Evolutionary conservation across 257 asterid species (phyloP).

Genomic region (Cordia subcordata): DNA sequence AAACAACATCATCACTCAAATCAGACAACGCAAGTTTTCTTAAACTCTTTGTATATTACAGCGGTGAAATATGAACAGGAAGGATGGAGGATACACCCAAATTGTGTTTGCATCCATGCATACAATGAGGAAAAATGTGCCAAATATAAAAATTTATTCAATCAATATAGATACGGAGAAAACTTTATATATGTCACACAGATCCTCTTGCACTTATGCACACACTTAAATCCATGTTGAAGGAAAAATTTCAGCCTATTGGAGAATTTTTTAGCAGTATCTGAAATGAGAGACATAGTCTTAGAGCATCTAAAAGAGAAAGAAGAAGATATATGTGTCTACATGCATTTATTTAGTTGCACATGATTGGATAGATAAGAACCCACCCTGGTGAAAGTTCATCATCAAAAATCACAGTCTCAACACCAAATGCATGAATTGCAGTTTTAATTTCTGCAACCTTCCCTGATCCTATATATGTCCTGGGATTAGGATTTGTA

Average conservation of each 20-base stretch:
- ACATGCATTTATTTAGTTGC: no score
- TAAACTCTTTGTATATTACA: not conserved
- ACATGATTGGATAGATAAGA: not conserved
- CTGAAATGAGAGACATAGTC: not conserved
- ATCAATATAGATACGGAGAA: no score
- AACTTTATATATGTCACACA: no score
- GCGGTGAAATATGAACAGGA: no score
- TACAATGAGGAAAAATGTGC: no score
- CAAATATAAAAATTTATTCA: no score
- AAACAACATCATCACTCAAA: not conserved
- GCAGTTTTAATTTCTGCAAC: conserved; percentile 90
- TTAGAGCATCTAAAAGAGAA: not conserved
- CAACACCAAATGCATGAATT: conserved; percentile 74
- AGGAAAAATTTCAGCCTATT: no score
- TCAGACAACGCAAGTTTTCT: not conserved
- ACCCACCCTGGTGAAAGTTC: conserved; percentile 97
- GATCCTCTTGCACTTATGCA: no score
- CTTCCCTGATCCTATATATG: conserved; percentile 96
- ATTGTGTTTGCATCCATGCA: no score
- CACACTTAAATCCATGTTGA: no score
- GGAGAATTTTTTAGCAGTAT: no score
- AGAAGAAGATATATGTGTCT: not conserved
- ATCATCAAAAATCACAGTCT: conserved; percentile 91
- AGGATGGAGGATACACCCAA: no score
- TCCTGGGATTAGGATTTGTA: conserved; percentile 72